Base-by-base conservation (phyloP, 768 basidiomycete species). In the Hemileccinum impolitum region DNA sequence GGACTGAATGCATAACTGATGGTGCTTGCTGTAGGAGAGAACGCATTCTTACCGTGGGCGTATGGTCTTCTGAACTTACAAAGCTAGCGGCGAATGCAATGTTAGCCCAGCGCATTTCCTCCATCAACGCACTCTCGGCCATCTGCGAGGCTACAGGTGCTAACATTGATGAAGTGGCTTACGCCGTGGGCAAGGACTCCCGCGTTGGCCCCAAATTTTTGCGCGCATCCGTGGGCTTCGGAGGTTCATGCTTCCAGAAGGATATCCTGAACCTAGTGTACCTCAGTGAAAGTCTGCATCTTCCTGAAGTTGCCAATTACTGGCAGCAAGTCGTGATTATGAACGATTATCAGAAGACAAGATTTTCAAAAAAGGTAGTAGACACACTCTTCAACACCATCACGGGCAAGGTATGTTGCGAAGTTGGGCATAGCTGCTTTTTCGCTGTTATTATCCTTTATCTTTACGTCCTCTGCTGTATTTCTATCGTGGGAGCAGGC, bases 61-160 rank as follows among this genome's bases (percentile, higher is more conserved):
- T 99, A 25, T 99, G 96, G 96, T 94, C 92, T 2, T 97, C 95
- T 3, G 96, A 99, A 70, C 82, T 99, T 23, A 90, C 94, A 55
- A 99, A 99, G 77, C 84, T 99, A 53, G 96, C 96, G 10, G 96
- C 96, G 47, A 99, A 99, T 67, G 96, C 96, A 50, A 94, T 99
- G 93, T 86, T 99, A 52, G 96, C 96, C 8, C 96, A 99, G 70
- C 90, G 96, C 53, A 99, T 99, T 69, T 98, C 95, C 9, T 96
- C 94, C 48, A 78, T 98, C 76, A 99, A 98, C 66, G 93, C 96
- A 13, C 85, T 99, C 25, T 96, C 94, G 35, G 96, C 96, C 40
- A 95, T 99, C 65, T 98, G 96, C 68, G 96, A 98, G 70, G 94
- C 92, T 13, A 99, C 96, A 4, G 96, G 96, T 39, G 96, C 96